Evolutionary conservation across 345 rosid species (phyloP), one percentile per base, ranked within the genome.

Genomic region (Odontarrhena argentea): DNA sequence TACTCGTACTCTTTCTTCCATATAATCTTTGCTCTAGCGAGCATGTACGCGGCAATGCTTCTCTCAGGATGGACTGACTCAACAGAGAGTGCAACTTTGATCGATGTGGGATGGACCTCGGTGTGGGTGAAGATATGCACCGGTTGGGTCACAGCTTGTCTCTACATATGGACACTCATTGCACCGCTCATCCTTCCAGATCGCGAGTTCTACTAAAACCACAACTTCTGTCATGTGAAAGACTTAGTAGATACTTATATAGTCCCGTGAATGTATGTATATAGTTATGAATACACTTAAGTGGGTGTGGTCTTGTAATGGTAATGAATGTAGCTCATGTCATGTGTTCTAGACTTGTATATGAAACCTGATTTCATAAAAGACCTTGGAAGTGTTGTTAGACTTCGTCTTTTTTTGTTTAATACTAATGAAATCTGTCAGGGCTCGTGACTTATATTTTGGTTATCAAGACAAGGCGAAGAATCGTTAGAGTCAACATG

Each of bases 1-100:
- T 94, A 94, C 67, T 91, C 96, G 8, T 91, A 91, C 63, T 74
- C 85, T 2, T 94, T 94, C 85, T 94, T 91, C 84, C 97, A 83
- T 86, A 77, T 88, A 75, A 88, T 94, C 57, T 94, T 94, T 61
- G 95, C 97, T 10, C 80, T 94, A 35, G 97, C 96, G 5, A 94
- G 97, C 83, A 94, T 94, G 97, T 94, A 94, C 74, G 79, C 99
- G 0, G 96, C 91, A 25, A 94, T 94, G 99, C 97, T 94, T 72
- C 92, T 94, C 55, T 88, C 97, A 0, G 96, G 90, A 64, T 94
- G 99, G 99, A 85, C 95, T 12, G 87, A 77, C 77, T 71, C 91
- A 5, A 77, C 93, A 1, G 95, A 91, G 62, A 86, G 84, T 76
- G 78, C 87, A 2, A 82, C 86, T 68, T 85, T 91, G 46, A 78